A percentile compares a stretch with the other conserved stretches of the same genome.
phyloP scores from a whole-genome alignment of 2,329 filamentous ascomycete genomes.

The Purpureocillium takamizusanense region DNA sequence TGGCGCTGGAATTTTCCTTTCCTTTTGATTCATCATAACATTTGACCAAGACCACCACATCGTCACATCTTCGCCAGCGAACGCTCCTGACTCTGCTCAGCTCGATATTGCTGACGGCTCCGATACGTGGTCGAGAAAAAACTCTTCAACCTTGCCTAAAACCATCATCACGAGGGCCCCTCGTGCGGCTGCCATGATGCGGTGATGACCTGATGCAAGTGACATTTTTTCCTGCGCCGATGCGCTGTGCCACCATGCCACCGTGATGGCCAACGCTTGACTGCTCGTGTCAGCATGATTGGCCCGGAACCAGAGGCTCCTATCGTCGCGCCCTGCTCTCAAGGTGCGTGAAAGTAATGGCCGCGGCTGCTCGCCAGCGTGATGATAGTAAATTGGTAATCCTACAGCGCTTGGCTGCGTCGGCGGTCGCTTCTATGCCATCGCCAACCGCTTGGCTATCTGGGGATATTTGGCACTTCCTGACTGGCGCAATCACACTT shows the following conservation, averaged over 20 bases:
- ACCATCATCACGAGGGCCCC: conserved; percentile 62
- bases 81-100: conserved; percentile 18
- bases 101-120: conserved; percentile 37
- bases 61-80: conserved; percentile 29
- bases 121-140: conserved; percentile 50
- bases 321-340: too few relatives aligned
- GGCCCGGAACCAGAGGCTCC: too few relatives aligned
- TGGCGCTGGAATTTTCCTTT: conserved; percentile 1
- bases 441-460: too few relatives aligned
- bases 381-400: too few relatives aligned
- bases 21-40: conserved; percentile 18
- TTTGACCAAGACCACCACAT: conserved; percentile 34
- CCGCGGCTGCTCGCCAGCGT: too few relatives aligned
- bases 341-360: too few relatives aligned
- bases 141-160: conserved; percentile 51
- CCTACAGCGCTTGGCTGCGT: too few relatives aligned
- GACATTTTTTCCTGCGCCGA: conserved; percentile 30
- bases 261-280: too few relatives aligned
- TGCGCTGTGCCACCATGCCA: background rate
- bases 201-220: conserved; percentile 60
- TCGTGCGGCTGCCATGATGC: conserved; percentile 55
- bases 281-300: too few relatives aligned
- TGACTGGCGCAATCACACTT: too few relatives aligned
- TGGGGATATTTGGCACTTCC: too few relatives aligned
- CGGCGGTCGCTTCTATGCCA: too few relatives aligned